A percentile compares a stretch with the other conserved stretches of the same genome.
These are phyloP conservation scores for Pyricularia grisea DNA, from an alignment of 2,329 filamentous ascomycete genomes.

Conservation along the genomic window DNA sequence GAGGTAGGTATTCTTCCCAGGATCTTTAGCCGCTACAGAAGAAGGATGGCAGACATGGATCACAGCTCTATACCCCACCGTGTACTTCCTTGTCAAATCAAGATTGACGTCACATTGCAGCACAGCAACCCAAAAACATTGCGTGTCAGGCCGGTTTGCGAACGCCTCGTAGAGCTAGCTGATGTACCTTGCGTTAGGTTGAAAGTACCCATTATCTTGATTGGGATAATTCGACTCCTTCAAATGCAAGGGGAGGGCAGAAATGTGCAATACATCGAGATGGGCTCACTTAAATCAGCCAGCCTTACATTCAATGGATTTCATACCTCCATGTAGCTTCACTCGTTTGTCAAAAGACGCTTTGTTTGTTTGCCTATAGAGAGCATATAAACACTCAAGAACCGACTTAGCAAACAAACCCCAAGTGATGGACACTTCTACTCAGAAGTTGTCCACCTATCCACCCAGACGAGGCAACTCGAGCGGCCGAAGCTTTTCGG, in stretches of 20 bases:
- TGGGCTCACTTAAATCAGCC: too few species aligned
- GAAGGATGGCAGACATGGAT: background rate
- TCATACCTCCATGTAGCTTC: background rate
- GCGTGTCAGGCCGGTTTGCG: background rate
- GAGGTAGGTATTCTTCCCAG: background rate
- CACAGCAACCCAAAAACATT: background rate
- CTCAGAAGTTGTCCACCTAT: background rate
- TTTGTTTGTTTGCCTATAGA: background rate
- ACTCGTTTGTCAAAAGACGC: background rate
- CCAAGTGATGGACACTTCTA: background rate
- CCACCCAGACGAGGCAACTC: background rate
- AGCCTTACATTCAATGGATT: background rate
- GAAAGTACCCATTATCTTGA: background rate
- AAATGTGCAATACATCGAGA: background rate
- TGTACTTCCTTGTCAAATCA: background rate
- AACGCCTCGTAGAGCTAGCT: too few species aligned
- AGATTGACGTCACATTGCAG: background rate
- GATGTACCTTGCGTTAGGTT: too few species aligned
- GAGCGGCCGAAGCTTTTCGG: background rate
- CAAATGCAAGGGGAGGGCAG: background rate
- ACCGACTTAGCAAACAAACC: background rate
- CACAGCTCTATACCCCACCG: background rate
- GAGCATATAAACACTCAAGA: background rate
- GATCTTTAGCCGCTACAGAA: background rate
- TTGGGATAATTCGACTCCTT: background rate